phyloP scores from a whole-genome alignment of 176 grass and related monocot species.

The Carex littledalei region DNA sequence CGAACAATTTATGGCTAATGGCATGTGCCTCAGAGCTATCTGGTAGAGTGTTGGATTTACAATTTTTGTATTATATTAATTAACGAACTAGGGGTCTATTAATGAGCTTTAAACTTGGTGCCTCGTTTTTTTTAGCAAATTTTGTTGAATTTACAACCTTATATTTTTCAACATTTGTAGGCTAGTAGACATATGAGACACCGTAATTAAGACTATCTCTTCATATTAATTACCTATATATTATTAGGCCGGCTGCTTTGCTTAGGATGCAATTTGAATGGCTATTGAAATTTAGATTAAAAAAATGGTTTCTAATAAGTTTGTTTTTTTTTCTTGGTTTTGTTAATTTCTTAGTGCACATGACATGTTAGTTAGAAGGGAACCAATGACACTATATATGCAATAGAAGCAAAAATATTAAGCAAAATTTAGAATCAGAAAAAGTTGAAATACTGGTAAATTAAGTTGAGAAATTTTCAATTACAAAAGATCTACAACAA shows the following conservation, averaged over 20 bases:
- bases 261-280: conserved; percentile 1
- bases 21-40: not conserved
- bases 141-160: not conserved
- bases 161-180: conserved; percentile 11
- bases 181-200: not conserved
- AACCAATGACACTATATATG: not conserved
- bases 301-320: too few relatives aligned
- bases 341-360: not conserved
- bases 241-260: conserved; percentile 15
- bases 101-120: not conserved
- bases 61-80: too few relatives aligned
- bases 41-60: too few relatives aligned
- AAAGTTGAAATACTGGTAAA: too few relatives aligned
- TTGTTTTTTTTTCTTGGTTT: not conserved
- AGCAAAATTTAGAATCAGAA: not conserved
- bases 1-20: not conserved
- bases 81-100: not conserved
- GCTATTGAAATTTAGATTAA: not conserved
- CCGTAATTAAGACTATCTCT: too few relatives aligned
- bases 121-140: not conserved
- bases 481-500: not conserved
- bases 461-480: not conserved
- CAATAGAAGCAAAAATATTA: not conserved
- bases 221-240: not conserved
- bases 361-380: not conserved